A percentile compares a stretch with the other conserved stretches of the same genome.
These are phyloP conservation scores for Serpula lacrymans DNA, from an alignment of 768 basidiomycete species.

Conservation along the genomic window DNA sequence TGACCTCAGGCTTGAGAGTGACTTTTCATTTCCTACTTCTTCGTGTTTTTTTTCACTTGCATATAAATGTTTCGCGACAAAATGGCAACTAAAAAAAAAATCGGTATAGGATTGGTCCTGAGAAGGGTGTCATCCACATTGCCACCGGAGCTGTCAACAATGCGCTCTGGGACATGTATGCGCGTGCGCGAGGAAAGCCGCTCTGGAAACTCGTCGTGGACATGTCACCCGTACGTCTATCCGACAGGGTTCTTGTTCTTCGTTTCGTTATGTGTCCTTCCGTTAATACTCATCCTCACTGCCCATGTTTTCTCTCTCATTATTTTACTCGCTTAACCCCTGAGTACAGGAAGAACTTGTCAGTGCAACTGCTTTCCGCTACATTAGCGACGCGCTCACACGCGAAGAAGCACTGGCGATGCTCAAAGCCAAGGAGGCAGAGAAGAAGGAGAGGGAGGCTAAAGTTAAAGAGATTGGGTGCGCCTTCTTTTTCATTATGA, in stretches of 20 bases:
- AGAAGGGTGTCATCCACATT: slow-evolving; percentile 59
- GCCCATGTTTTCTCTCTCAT: no score
- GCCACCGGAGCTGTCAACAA: slow-evolving; percentile 54
- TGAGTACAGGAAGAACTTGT: slow-evolving; percentile 40
- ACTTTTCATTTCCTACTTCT: not conserved
- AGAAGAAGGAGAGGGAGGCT: slow-evolving; percentile 51
- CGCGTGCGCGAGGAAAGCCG: slow-evolving; percentile 47
- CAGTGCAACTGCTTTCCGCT: slow-evolving; percentile 45
- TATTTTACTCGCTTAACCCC: not conserved
- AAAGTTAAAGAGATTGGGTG: slow-evolving; percentile 43
- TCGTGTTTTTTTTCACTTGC: no score
- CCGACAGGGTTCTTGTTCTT: not conserved
- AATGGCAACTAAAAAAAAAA: no score
- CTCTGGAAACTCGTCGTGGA: slow-evolving; percentile 61
- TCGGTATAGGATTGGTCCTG: slow-evolving; percentile 49
- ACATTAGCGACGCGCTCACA: slow-evolving; percentile 63
- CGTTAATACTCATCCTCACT: no score
- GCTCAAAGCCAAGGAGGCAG: slow-evolving; percentile 46
- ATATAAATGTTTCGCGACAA: no score
- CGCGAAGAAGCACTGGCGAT: slow-evolving; percentile 57
- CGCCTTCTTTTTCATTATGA: not conserved
- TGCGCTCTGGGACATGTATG: slow-evolving; percentile 57
- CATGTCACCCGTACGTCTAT: slow-evolving; percentile 43
- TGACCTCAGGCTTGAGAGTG: not conserved
- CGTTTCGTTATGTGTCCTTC: no score